A percentile compares a stretch with the other conserved stretches of the same genome.
Conservation (phyloP, 2,329 filamentous ascomycete genomes). For the Byssothecium circinans region DNA sequence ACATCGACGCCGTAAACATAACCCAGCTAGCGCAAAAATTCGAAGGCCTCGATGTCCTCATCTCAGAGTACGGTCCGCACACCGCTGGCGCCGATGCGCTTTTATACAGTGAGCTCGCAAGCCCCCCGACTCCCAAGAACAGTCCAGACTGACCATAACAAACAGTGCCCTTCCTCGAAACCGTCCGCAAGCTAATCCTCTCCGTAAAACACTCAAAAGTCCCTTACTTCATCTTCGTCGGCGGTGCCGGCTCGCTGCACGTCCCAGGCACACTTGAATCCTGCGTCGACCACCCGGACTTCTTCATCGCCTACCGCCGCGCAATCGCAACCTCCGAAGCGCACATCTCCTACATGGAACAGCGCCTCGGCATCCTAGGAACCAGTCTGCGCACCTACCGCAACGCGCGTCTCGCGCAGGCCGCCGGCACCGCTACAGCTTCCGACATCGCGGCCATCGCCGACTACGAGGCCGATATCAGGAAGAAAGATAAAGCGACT, state of each 20-base stretch:
- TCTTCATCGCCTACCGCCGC: constrained; percentile 39
- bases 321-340: constrained; percentile 39
- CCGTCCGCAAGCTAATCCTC: constrained; percentile 36
- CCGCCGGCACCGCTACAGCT: constrained; percentile 14
- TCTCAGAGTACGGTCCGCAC: constrained; percentile 40
- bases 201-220: constrained; percentile 30
- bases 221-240: constrained; percentile 40
- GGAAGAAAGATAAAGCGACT: constrained; percentile 24
- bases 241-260: constrained; percentile 38
- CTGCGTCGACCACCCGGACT: constrained; percentile 37
- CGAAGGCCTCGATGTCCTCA: constrained; percentile 32
- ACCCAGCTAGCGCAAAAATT: constrained; percentile 26
- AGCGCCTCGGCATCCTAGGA: constrained; percentile 36
- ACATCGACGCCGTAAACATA: constrained; percentile 21
- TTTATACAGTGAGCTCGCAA: constrained; percentile 30
- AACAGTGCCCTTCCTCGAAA: constrained; percentile 41
- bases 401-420: constrained; percentile 26
- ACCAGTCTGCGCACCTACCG: constrained; percentile 28
- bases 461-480: constrained; percentile 28
- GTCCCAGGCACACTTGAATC: constrained; percentile 22
- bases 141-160: constrained; percentile 2
- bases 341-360: constrained; percentile 40
- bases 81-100: constrained; percentile 30
- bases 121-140: not conserved
- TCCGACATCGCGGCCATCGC: constrained; percentile 19